Percentiles rank a stretch among this genome's conserved stretches.
phyloP scores from a whole-genome alignment of 2,329 filamentous ascomycete genomes.

The Aspergillus candidus region DNA sequence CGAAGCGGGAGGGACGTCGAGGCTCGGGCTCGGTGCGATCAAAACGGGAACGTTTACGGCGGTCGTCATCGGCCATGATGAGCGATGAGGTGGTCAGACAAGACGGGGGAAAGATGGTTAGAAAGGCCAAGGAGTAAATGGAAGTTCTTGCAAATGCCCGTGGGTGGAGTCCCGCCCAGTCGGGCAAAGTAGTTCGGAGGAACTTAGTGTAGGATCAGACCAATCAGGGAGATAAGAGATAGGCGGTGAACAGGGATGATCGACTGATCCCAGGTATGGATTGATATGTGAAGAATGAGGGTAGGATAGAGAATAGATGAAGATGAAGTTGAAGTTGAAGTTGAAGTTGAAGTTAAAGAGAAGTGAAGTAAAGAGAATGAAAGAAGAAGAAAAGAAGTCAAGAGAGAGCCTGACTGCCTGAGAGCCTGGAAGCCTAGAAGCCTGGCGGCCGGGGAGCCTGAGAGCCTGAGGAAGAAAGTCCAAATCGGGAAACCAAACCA shows the following conservation, averaged over 20 bases:
- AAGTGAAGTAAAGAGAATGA: not conserved
- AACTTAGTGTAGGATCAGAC: not conserved
- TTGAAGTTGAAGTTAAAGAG: not conserved
- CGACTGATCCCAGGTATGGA: conserved; percentile 6
- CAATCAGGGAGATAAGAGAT: not conserved
- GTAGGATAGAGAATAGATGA: not conserved
- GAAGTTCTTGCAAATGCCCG: not conserved
- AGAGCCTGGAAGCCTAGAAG: not conserved
- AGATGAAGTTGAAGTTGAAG: too few relatives aligned
- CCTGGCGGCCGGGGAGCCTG: not conserved
- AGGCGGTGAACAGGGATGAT: not conserved
- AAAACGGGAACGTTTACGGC: conserved; percentile 85
- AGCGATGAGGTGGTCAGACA: conserved; percentile 2
- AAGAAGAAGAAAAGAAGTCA: not conserved
- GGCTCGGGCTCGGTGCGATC: conserved; percentile 84
- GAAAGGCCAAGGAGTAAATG: not conserved
- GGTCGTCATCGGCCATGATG: conserved; percentile 70
- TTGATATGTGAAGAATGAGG: conserved; percentile 12
- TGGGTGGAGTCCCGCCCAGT: too few relatives aligned
- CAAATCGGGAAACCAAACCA: not conserved
- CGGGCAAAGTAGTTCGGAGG: too few relatives aligned
- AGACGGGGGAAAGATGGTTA: conserved; percentile 4
- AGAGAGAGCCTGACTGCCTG: not conserved
- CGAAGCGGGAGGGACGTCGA: conserved; percentile 72
- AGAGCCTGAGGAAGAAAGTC: not conserved